Base-by-base conservation (phyloP, 208 protist species). In the Trypanosoma theileri region DNA sequence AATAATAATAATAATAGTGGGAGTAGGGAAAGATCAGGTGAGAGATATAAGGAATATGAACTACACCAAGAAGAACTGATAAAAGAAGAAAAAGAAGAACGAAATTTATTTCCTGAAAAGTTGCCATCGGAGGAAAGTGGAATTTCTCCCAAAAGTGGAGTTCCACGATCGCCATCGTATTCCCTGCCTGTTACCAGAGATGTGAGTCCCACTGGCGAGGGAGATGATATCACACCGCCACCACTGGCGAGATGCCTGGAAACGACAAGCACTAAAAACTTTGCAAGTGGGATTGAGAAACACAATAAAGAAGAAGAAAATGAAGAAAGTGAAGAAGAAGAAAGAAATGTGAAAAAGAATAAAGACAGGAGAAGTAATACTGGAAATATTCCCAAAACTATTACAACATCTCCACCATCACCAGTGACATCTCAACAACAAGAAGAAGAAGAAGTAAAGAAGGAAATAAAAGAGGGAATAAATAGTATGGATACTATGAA, bases 151-250 rank as follows among this genome's bases (percentile, higher is more conserved):
- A n/a, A 16, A 21, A 71, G 66, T 22, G 66, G 28, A 9, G 63
- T 26, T 45, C 57, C 41, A n/a, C 55, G 66, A 16, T 71, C 66
- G 17, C 66, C 66, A 12, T 63, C 57, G 21, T 21, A 50, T 28
- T 63, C 42, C 19, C 13, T 41, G n/a, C 17, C 7, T 42, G 46
- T 8, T 4, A 42, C 17, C 14, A 14, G n/a, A 45, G 4, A 24
- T 21, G 17, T 52, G 40, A 42, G 40, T 17, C 31, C 24, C 14
- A 31, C 45, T 54, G 4, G 0, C 2, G 42, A 50, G 28, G 1
- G 28, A 53, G 24, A n/a, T 26, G n/a, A 16, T 57, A 48, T 50
- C 6, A 31, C 66, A 12, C 66, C 66, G 22, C 66, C 56, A 28
- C 66, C 66, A 46, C 28, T 71, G 11, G 66, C 55, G 42, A 54